Conservation (phyloP, 805 yeast genomes). For the Lachancea nothofagi region DNA sequence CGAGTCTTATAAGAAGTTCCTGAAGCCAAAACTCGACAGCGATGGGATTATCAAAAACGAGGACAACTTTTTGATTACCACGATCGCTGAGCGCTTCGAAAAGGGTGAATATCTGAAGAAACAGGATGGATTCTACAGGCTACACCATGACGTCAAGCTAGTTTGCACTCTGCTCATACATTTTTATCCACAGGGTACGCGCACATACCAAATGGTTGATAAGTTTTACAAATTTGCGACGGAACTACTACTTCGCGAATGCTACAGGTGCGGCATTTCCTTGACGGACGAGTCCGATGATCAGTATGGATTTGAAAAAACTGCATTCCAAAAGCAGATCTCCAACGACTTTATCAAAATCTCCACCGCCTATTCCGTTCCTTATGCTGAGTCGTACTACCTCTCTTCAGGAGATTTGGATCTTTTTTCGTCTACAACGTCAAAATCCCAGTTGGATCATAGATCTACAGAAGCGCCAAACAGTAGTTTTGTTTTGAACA, state of each 20-base stretch:
- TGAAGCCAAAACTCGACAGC: slow-evolving; percentile 25
- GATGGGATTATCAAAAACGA: slow-evolving; percentile 23
- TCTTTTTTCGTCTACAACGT: slow-evolving; percentile 67
- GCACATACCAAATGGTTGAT: slow-evolving; percentile 50
- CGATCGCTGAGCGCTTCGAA: slow-evolving; percentile 40
- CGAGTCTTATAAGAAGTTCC: slow-evolving; percentile 37
- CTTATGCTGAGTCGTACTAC: slow-evolving; percentile 61
- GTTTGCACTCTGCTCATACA: slow-evolving; percentile 46
- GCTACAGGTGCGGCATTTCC: slow-evolving; percentile 39
- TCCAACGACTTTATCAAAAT: slow-evolving; percentile 57
- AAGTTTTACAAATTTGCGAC: slow-evolving; percentile 56
- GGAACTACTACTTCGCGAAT: slow-evolving; percentile 60
- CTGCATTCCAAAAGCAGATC: slow-evolving; percentile 37
- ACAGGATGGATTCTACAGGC: slow-evolving; percentile 41
- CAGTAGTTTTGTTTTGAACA: slow-evolving; percentile 54
- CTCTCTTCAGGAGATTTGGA: slow-evolving; percentile 63
- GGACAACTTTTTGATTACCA: slow-evolving; percentile 29
- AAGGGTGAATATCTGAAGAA: slow-evolving; percentile 35
- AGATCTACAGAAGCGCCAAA: slow-evolving; percentile 65
- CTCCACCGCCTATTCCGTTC: slow-evolving; percentile 43
- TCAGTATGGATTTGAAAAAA: slow-evolving; percentile 28
- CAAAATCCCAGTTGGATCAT: slow-evolving; percentile 69
- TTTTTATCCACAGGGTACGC: slow-evolving; percentile 44
- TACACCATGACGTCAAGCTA: slow-evolving; percentile 64
- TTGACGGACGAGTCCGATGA: slow-evolving; percentile 18